A percentile compares a stretch with the other conserved stretches of the same genome.
Evolutionary conservation across 331 rosid species (phyloP).

Genomic region (Erythrophleum ivorense): DNA sequence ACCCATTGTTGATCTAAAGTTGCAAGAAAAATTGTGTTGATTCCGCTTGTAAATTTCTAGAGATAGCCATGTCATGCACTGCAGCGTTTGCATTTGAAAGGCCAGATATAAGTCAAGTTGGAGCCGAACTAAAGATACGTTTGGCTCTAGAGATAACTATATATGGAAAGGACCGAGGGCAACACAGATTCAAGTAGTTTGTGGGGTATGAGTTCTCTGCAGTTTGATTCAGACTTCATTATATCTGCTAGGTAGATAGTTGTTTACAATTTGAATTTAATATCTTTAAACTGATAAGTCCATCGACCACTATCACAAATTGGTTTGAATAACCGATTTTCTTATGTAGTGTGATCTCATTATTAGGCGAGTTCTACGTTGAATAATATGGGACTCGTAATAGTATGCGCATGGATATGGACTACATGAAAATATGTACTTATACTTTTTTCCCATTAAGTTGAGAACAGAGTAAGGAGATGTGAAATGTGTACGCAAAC

Average conservation of each 20-base stretch:
- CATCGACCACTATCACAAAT: too few relatives aligned
- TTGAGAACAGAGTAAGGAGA: too few relatives aligned
- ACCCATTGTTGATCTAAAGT: neutral
- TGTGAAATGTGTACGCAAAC: too few relatives aligned
- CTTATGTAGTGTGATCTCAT: too few relatives aligned
- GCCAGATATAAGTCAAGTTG: neutral
- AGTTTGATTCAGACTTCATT: neutral
- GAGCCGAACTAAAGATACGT: constrained; percentile 25
- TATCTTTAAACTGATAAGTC: too few relatives aligned
- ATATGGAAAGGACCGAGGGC: neutral
- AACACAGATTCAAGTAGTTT: neutral
- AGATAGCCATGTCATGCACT: constrained; percentile 34
- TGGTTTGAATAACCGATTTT: too few relatives aligned
- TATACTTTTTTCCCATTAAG: too few relatives aligned
- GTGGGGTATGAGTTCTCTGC: neutral
- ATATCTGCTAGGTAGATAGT: neutral
- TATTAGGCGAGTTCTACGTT: too few relatives aligned
- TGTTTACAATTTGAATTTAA: neutral
- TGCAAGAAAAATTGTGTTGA: neutral
- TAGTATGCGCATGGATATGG: too few relatives aligned
- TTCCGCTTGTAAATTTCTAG: constrained; percentile 5
- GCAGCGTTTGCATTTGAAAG: neutral
- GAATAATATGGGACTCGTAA: too few relatives aligned
- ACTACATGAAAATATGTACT: too few relatives aligned
- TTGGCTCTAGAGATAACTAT: constrained; percentile 8